Base-by-base conservation (phyloP, 2,329 filamentous ascomycete species). In the Arthroderma sp. region DNA sequence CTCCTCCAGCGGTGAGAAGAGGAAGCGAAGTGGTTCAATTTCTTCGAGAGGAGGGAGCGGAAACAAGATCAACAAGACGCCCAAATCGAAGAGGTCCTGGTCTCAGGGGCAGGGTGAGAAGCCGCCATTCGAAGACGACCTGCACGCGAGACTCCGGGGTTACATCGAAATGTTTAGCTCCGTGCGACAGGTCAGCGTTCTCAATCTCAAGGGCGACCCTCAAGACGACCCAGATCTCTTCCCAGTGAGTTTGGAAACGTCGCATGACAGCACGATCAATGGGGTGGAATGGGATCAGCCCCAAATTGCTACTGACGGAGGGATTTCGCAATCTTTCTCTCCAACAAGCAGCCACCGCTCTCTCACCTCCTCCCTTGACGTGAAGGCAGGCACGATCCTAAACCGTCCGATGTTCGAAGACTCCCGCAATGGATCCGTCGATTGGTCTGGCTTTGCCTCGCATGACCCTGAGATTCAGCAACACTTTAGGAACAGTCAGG, bases 11-110 rank as follows among this genome's bases (percentile, higher is more conserved):
- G 75, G 80, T 57, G 79, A 80, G 60, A 84, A 84, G 67, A 75
- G 81, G 57, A 84, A 84, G 67, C 78, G 81, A 66, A 79, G 75
- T 63, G 75, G 75, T 25, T 77, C 79, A 0, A 74, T 76, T 17
- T 58, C 67, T 23, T 72, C 43, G 21, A 72, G 56, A 63, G 62
- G 71, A 77, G 61, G 63, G 95, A 41, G 53, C 37, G 25, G 44
- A 9, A 60, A 60, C 33, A 49, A 54, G 9, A 43, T 44, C 19
- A 58, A 56, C 47, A 44, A 95, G 70, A 81, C 87, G 0, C 81
- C 83, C 23, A 95, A 95, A 71, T 90, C 96, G 73, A 94, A 95
- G 72, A 79, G 91, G 59, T 95, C 90, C 0, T 96, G 91, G 90
- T 96, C 91, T 8, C 88, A 95, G 79, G 91, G 89, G 23, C 68